Evolutionary conservation across 1,284 basidiomycete species (phyloP).

Genomic region (Apiotrichum brassicae): DNA sequence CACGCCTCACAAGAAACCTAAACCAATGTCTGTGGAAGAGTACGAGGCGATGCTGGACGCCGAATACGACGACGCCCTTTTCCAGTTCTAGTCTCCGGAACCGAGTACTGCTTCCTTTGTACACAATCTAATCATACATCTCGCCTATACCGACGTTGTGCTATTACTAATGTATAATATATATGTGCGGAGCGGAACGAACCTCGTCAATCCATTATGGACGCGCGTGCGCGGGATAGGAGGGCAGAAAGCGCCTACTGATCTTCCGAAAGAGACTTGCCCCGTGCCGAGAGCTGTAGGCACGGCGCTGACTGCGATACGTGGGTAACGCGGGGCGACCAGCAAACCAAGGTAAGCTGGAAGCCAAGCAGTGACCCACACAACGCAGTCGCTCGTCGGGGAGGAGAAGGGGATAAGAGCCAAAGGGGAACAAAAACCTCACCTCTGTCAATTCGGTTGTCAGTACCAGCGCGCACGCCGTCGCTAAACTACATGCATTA

Average conservation of each 20-base stretch:
- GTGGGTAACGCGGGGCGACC: too few species aligned
- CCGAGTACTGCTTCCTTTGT: too few species aligned
- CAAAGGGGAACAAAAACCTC: background rate
- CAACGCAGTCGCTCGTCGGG: constrained; percentile 8
- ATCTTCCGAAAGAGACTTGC: constrained; percentile 20
- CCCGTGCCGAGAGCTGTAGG: constrained; percentile 3
- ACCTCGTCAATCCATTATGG: constrained; percentile 13
- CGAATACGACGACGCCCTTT: constrained; percentile 9
- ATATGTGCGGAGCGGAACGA: constrained; percentile 36
- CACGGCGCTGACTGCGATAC: constrained; percentile 3
- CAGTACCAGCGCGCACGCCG: background rate
- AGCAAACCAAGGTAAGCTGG: too few species aligned
- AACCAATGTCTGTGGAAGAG: constrained; percentile 31
- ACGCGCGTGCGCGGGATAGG: constrained; percentile 6
- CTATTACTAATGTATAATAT: too few species aligned
- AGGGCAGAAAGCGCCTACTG: constrained; percentile 34
- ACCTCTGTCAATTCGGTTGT: background rate
- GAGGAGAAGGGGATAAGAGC: background rate
- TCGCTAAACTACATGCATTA: constrained; percentile 9
- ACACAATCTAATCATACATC: too few species aligned
- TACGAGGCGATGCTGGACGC: constrained; percentile 40
- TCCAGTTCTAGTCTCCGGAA: background rate
- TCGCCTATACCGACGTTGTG: too few species aligned
- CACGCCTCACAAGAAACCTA: constrained; percentile 7
- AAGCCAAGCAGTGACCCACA: too few species aligned